phyloP scores from a whole-genome alignment of 2,329 filamentous ascomycete genomes.

The Microdochium nivale region DNA sequence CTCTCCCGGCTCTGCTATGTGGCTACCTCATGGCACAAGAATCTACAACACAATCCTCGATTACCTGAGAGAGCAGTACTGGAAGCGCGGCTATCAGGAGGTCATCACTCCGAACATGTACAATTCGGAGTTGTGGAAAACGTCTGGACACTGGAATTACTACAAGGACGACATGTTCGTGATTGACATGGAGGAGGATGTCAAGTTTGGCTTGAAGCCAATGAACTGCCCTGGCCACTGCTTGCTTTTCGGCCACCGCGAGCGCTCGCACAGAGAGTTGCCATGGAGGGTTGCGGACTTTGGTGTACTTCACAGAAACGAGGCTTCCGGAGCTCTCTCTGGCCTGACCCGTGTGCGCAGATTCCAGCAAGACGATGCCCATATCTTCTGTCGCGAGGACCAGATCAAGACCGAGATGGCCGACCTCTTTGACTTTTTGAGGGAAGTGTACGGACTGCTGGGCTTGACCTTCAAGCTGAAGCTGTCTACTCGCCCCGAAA shows the following conservation, averaged over 20 bases:
- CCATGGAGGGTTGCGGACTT: slow-evolving; percentile 84
- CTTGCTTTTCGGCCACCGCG: slow-evolving; percentile 67
- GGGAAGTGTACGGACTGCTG: slow-evolving; percentile 66
- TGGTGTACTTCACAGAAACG: slow-evolving; percentile 78
- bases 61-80: slow-evolving; percentile 81
- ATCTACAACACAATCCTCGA: slow-evolving; percentile 85
- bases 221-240: slow-evolving; percentile 94
- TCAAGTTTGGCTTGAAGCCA: slow-evolving; percentile 77
- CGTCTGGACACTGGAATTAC: slow-evolving; percentile 87
- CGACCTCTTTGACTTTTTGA: slow-evolving; percentile 61
- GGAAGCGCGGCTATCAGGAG: slow-evolving; percentile 87
- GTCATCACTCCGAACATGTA: slow-evolving; percentile 97
- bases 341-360: slow-evolving; percentile 77
- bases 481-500: slow-evolving; percentile 83
- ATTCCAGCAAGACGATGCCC: slow-evolving; percentile 86
- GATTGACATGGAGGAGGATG: slow-evolving; percentile 44
- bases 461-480: slow-evolving; percentile 91
- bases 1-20: slow-evolving; percentile 90
- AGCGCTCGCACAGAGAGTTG: slow-evolving; percentile 69
- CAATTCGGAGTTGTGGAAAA: slow-evolving; percentile 88
- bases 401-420: slow-evolving; percentile 56
- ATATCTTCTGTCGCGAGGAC: slow-evolving; percentile 70
- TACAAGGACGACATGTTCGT: slow-evolving; percentile 95
- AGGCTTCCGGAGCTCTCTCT: slow-evolving; percentile 71
- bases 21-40: slow-evolving; percentile 82